phyloP scores from a whole-genome alignment of 345 rosid genomes.

The Citrus mangshanensis region DNA sequence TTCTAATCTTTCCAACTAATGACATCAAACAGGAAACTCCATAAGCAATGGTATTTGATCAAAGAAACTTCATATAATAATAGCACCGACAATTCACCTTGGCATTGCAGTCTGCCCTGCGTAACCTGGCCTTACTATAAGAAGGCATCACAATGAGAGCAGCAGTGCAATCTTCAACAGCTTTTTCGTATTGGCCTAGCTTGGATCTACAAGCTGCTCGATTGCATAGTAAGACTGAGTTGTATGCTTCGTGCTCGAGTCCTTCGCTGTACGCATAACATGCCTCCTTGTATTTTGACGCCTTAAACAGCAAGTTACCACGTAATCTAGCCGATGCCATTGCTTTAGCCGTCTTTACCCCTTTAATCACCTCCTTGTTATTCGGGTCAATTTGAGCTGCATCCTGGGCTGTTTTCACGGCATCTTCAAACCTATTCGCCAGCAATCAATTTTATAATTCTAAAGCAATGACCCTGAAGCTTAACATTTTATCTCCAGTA shows the following conservation, averaged over 20 bases:
- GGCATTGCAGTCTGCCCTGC: slow-evolving; percentile 74
- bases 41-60: background rate
- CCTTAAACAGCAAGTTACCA: slow-evolving; percentile 75
- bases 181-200: slow-evolving; percentile 64
- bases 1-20: slow-evolving; percentile 78
- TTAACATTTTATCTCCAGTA: background rate
- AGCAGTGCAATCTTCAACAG: slow-evolving; percentile 72
- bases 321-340: slow-evolving; percentile 60
- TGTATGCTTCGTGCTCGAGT: slow-evolving; percentile 61
- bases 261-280: slow-evolving; percentile 74
- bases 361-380: slow-evolving; percentile 49
- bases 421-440: slow-evolving; percentile 70
- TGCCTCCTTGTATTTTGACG: slow-evolving; percentile 58
- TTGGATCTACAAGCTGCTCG: slow-evolving; percentile 85
- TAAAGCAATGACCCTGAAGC: background rate
- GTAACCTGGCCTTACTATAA: slow-evolving; percentile 71
- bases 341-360: slow-evolving; percentile 45
- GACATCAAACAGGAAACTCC: background rate
- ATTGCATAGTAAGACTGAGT: slow-evolving; percentile 81
- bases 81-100: slow-evolving; percentile 41
- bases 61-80: background rate
- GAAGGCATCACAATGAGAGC: slow-evolving; percentile 67
- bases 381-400: slow-evolving; percentile 72
- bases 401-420: slow-evolving; percentile 54
- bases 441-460: background rate